phyloP scores from a whole-genome alignment of 2,329 filamentous ascomycete species.

The Fusarium sp. region DNA sequence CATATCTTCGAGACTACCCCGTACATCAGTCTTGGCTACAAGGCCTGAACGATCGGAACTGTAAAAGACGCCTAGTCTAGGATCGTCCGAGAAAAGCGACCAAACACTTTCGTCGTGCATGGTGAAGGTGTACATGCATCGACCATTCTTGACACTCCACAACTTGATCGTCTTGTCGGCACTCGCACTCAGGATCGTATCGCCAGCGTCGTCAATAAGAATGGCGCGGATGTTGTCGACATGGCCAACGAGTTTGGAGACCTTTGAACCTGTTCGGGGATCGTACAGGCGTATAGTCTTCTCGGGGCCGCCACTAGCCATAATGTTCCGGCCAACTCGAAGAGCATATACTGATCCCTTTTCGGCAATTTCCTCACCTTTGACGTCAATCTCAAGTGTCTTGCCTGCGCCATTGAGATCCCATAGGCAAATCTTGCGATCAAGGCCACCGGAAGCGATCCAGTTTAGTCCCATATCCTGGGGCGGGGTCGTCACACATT shows the following conservation, averaged over 20 bases:
- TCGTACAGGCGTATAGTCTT: conserved; percentile 95
- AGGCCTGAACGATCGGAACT: conserved; percentile 92
- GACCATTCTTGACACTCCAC: conserved; percentile 93
- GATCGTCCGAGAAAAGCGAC: conserved; percentile 91
- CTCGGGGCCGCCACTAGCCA: conserved; percentile 94
- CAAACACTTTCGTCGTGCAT: conserved; percentile 99
- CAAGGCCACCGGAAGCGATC: conserved; percentile 93
- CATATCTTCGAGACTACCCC: conserved; percentile 72
- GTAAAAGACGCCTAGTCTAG: conserved; percentile 89
- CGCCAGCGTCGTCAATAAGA: conserved; percentile 86
- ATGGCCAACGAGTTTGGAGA: conserved; percentile 97
- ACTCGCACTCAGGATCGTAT: conserved; percentile 92
- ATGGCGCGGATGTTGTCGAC: conserved; percentile 95
- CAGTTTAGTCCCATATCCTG: conserved; percentile 73
- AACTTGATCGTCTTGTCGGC: conserved; percentile 98
- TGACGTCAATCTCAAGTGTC: conserved; percentile 85
- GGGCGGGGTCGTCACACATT: conserved; percentile 84
- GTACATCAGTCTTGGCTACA: conserved; percentile 95
- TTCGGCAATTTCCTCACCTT: conserved; percentile 82
- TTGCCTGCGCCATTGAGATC: conserved; percentile 90
- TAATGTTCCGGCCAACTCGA: conserved; percentile 79
- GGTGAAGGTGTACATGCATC: conserved; percentile 97
- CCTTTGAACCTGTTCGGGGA: conserved; percentile 84
- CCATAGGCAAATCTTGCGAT: conserved; percentile 93
- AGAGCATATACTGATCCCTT: conserved; percentile 97